A percentile compares a stretch with the other conserved stretches of the same genome.
phyloP scores from a whole-genome alignment of 2,329 filamentous ascomycete genomes.

The Claviceps monticola region DNA sequence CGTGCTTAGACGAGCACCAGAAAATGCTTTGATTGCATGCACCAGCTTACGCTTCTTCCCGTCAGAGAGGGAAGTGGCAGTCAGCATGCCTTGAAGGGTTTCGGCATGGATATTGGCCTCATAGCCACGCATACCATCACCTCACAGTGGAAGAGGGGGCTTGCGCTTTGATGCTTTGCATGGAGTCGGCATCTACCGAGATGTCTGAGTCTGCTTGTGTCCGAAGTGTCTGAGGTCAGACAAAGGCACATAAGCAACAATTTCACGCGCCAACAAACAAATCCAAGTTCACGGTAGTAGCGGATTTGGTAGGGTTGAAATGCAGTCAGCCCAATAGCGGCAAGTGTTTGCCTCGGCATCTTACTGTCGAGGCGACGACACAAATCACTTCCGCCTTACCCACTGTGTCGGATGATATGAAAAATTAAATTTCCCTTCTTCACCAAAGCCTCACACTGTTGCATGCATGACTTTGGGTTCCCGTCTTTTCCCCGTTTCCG shows the following conservation, averaged over 20 bases:
- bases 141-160: no score
- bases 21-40: neutral
- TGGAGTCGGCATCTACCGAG: neutral
- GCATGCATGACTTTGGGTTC: neutral
- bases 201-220: neutral
- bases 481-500: neutral
- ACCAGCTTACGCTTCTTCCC: neutral
- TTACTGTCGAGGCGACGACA: neutral
- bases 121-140: no score
- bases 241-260: no score
- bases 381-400: neutral
- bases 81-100: no score
- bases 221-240: no score
- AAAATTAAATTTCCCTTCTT: neutral
- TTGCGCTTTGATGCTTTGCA: neutral
- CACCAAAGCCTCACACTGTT: neutral
- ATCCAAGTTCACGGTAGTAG: neutral
- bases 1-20: neutral
- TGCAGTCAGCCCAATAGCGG: neutral
- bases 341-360: neutral
- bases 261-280: neutral
- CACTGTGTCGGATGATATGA: neutral
- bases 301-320: neutral
- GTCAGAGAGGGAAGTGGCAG: neutral
- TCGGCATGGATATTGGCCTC: no score